These are phyloP conservation scores for Baorangia bicolor DNA, from an alignment of 768 basidiomycete species.

Conservation along the genomic window DNA sequence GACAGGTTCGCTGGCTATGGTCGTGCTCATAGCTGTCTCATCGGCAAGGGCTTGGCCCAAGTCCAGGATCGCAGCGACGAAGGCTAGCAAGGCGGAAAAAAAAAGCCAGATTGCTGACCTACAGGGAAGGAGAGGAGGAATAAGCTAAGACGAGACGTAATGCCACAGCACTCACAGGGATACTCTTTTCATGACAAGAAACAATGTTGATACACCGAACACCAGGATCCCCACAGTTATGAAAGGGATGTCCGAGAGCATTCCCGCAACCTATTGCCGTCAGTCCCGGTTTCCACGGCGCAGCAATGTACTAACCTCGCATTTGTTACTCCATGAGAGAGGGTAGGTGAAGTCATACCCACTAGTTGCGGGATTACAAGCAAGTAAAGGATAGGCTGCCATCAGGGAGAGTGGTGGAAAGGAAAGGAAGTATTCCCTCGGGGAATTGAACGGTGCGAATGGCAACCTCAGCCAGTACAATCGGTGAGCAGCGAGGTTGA, in stretches of 20 bases:
- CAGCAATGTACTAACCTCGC: conserved; percentile 39
- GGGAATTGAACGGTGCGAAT: conserved; percentile 2
- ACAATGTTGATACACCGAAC: conserved; percentile 58
- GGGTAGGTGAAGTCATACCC: conserved; percentile 28
- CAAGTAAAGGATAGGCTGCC: conserved; percentile 13
- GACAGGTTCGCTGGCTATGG: conserved; percentile 30
- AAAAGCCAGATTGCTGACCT: conserved; percentile 55
- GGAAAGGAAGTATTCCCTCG: conserved; percentile 13
- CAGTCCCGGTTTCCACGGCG: not conserved
- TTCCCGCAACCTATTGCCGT: conserved; percentile 46
- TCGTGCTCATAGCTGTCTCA: conserved; percentile 30
- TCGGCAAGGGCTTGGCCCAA: conserved; percentile 51
- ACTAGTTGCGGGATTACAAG: conserved; percentile 12
- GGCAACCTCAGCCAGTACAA: not conserved
- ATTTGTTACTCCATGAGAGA: conserved; percentile 40
- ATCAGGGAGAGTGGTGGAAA: conserved; percentile 20
- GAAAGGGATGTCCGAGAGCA: conserved; percentile 66
- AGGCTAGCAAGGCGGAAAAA: conserved; percentile 55
- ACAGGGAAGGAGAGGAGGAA: not conserved
- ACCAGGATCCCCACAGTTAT: conserved; percentile 65
- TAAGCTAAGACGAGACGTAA: not conserved
- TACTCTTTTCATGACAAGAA: conserved; percentile 51
- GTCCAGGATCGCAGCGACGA: conserved; percentile 63
- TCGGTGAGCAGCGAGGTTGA: conserved; percentile 3
- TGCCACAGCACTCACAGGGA: conserved; percentile 42